Conservation (phyloP, 2,329 filamentous ascomycete genomes). For the Drechslerella stenobrocha region DNA sequence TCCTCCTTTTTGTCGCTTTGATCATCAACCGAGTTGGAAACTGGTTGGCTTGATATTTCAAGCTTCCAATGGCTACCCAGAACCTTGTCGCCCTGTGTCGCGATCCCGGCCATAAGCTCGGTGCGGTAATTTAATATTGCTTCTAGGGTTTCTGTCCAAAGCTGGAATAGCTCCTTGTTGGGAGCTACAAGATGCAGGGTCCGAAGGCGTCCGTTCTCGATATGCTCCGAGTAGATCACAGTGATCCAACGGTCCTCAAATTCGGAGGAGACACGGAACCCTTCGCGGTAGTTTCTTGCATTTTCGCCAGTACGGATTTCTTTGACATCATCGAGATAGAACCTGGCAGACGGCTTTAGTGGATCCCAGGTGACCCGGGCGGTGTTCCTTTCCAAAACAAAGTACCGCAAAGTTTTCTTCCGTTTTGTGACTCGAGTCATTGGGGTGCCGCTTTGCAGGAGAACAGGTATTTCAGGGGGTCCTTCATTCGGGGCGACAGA, state of each 20-base stretch:
- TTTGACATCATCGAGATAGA: conserved; percentile 94
- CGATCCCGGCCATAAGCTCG: conserved; percentile 84
- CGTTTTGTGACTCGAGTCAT: conserved; percentile 86
- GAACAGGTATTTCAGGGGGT: conserved; percentile 74
- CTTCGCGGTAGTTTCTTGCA: conserved; percentile 84
- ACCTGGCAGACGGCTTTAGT: conserved; percentile 74
- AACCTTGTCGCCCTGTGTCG: conserved; percentile 80
- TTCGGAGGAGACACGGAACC: conserved; percentile 70
- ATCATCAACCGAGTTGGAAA: conserved; percentile 11
- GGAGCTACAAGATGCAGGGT: conserved; percentile 85
- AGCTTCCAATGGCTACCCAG: conserved; percentile 75
- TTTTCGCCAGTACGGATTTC: conserved; percentile 83
- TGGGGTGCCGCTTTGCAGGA: conserved; percentile 75
- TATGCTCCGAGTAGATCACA: conserved; percentile 75
- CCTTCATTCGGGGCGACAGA: conserved; percentile 54
- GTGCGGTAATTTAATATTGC: conserved; percentile 83
- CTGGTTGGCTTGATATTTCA: conserved; percentile 39
- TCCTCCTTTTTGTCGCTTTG: conserved; percentile 62
- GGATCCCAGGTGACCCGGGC: conserved; percentile 89
- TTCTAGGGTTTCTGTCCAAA: conserved; percentile 84
- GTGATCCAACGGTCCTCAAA: conserved; percentile 80
- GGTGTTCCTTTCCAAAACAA: conserved; percentile 78
- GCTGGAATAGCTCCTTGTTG: conserved; percentile 69
- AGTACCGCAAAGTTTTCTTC: conserved; percentile 70
- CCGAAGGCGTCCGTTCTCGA: conserved; percentile 79